These are phyloP conservation scores for Claviceps cyperi DNA, from an alignment of 2,329 filamentous ascomycete species.

Conservation along the genomic window DNA sequence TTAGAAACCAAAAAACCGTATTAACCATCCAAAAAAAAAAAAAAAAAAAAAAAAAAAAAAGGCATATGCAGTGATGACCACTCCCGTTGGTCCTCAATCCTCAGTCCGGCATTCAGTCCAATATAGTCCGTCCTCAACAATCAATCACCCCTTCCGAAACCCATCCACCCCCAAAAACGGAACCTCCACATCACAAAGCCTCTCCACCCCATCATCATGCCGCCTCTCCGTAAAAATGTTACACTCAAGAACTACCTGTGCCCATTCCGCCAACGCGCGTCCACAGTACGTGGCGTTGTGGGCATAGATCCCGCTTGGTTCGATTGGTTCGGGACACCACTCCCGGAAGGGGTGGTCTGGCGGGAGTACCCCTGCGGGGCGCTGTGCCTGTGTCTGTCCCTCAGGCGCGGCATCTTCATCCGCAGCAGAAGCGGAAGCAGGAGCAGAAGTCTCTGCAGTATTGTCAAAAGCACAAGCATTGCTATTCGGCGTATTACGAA, in stretches of 20 bases:
- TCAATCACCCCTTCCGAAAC: constrained; percentile 16
- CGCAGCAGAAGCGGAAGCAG: too few species aligned
- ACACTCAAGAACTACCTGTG: constrained; percentile 58
- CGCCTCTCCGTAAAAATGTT: constrained; percentile 70
- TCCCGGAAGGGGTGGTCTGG: constrained; percentile 6
- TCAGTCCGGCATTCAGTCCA: too few species aligned
- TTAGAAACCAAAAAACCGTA: too few species aligned
- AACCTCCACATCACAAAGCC: constrained; percentile 51
- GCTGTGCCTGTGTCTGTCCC: too few species aligned
- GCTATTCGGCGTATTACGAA: constrained; percentile 8
- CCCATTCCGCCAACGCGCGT: constrained; percentile 66
- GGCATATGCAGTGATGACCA: too few species aligned
- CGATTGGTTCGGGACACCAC: constrained; percentile 26
- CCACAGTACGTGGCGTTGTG: constrained; percentile 48
- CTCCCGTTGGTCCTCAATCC: too few species aligned
- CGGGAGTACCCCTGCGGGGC: too few species aligned
- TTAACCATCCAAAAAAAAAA: too few species aligned
- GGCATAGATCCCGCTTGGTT: constrained; percentile 30
- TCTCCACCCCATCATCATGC: constrained; percentile 55
- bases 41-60: too few species aligned
- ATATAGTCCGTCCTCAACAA: too few species aligned
- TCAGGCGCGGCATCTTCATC: too few species aligned
- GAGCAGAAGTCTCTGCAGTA: not conserved
- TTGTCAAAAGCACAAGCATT: not conserved
- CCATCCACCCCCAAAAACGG: constrained; percentile 27